A percentile compares a stretch with the other conserved stretches of the same genome.
phyloP scores from a whole-genome alignment of 208 protist species.

The Acanthamoeba quina region DNA sequence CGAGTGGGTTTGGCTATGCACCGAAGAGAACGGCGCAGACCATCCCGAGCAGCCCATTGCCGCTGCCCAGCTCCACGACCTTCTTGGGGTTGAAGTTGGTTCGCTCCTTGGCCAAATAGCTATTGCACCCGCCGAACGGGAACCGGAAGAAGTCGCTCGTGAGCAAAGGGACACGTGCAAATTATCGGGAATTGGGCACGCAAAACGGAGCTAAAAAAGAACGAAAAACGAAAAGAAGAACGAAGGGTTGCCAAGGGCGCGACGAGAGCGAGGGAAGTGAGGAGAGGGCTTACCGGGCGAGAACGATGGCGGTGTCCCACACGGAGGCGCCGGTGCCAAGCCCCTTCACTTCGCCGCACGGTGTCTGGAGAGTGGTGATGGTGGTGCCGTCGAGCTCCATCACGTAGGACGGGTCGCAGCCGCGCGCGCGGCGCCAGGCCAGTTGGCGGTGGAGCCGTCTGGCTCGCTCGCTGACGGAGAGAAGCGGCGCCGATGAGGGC shows the following conservation, averaged over 20 bases:
- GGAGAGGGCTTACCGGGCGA: not conserved
- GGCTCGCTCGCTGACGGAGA: conserved; percentile 43
- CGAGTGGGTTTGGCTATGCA: not conserved
- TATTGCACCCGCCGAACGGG: not conserved
- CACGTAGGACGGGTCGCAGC: not conserved
- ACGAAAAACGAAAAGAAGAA: not conserved
- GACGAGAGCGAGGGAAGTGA: not conserved
- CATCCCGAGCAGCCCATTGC: conserved; percentile 67
- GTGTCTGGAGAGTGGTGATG: conserved; percentile 56
- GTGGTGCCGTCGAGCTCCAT: conserved; percentile 58
- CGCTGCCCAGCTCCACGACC: conserved; percentile 58
- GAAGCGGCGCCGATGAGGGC: not conserved
- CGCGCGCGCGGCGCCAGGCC: conserved; percentile 20
- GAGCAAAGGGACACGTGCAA: conserved; percentile 15
- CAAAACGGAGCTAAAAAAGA: not conserved
- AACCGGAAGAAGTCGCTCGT: too few species aligned
- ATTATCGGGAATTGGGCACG: not conserved
- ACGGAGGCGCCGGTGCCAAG: conserved; percentile 56
- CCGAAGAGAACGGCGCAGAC: conserved; percentile 59
- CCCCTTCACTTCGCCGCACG: conserved; percentile 36
- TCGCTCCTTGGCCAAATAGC: conserved; percentile 42
- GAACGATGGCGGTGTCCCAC: conserved; percentile 69
- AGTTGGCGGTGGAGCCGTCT: conserved; percentile 42
- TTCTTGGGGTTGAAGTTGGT: conserved; percentile 22
- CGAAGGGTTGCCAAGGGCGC: not conserved